A percentile compares a stretch with the other conserved stretches of the same genome.
Conservation (phyloP, 805 yeast genomes). For the Wickerhamomyces kurtzmanii region DNA sequence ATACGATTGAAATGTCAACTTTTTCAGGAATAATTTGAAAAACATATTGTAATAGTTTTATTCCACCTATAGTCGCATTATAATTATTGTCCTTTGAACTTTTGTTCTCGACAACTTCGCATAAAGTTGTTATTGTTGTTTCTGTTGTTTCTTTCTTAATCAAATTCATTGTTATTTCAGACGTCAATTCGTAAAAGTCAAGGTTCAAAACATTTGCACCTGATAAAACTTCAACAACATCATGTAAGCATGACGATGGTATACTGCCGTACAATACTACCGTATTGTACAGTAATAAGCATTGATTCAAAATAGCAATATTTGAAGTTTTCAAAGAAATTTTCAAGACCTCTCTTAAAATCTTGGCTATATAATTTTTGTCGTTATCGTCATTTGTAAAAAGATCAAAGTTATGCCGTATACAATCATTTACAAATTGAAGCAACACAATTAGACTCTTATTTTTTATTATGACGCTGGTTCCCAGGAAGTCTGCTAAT, state of each 20-base stretch:
- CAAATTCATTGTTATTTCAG: constrained; percentile 29
- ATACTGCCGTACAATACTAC: constrained; percentile 34
- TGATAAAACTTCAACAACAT: constrained; percentile 34
- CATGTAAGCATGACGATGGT: constrained; percentile 28
- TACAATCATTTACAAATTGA: constrained; percentile 29
- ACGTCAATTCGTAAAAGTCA: constrained; percentile 22
- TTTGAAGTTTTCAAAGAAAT: constrained; percentile 31
- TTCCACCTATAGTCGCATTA: constrained; percentile 28
- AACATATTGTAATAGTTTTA: constrained; percentile 20
- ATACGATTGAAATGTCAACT: constrained; percentile 19
- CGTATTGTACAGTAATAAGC: constrained; percentile 32
- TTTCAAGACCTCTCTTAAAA: constrained; percentile 24
- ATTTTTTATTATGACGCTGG: constrained; percentile 15
- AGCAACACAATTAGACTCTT: constrained; percentile 18
- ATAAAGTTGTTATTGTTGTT: constrained; percentile 6
- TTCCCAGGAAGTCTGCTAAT: constrained; percentile 22
- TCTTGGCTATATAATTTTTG: constrained; percentile 19
- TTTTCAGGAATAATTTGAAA: no score
- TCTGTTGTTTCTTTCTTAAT: constrained; percentile 6
- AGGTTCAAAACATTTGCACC: constrained; percentile 28
- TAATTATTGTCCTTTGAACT: constrained; percentile 12
- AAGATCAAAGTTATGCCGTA: constrained; percentile 35
- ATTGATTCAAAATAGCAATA: constrained; percentile 21
- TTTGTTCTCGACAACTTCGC: constrained; percentile 9
- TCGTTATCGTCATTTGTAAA: constrained; percentile 20